Evolutionary conservation across 495 filamentous ascomycete genomes (phyloP), one percentile per base, ranked within the genome.

Genomic region (Penicillium arizonense): DNA sequence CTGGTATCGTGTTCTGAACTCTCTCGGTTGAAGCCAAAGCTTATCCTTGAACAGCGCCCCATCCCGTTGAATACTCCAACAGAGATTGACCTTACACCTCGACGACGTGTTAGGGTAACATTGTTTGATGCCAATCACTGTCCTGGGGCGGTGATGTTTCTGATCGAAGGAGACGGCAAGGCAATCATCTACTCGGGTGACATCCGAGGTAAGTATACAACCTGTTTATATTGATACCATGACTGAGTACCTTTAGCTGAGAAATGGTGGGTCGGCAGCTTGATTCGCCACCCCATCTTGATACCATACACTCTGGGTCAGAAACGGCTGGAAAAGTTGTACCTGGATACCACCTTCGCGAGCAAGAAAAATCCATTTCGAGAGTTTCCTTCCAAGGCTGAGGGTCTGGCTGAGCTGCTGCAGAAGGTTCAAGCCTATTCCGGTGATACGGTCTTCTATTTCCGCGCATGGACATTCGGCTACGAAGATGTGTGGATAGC

Each of bases 101-200:
- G 79, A 5, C 79, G 80, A 47, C 70, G 70, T 10, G 85, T 96
- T 41, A 82, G 84, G 44, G 89, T 96, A 32, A 96, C 92, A 3
- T 77, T 97, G 0, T 81, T 96, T 32, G 85, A 96, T 74, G 92
- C 93, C 7, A 97, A 97, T 62, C 93, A 97, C 61, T 97, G 93
- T 63, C 75, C 85, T 16, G 93, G 93, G 3, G 85, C 91, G 18
- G 91, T 96, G 24, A 96, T 96, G 90, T 96, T 97, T 62, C 83
- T 97, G 6, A 86, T 97, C 36, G 89, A 97, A 64, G 84, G 83
- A 4, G 66, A 83, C 46, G 81, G 80, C 6, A 92, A 88, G 47
- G 85, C 90, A 7, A 79, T 92, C 12, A 75, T 97, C 1, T 97
- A 96, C 61, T 96, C 92, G 0, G 93, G 92, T n/a, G 92, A 97